Evolutionary conservation across 805 yeast species (phyloP), one percentile per base, ranked within the genome.

Genomic region (Monosporozyma siamensis): DNA sequence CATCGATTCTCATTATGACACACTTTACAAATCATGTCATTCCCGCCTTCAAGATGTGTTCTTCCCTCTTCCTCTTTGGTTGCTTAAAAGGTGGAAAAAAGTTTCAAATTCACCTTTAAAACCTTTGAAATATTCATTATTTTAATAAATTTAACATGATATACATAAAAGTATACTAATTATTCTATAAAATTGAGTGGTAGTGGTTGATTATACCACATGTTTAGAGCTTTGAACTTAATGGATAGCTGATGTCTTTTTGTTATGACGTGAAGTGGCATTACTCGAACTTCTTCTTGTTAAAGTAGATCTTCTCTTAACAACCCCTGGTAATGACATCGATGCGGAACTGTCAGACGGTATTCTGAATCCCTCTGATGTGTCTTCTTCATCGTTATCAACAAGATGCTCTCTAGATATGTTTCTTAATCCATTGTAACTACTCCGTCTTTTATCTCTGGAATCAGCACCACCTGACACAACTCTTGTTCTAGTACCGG

Each of bases 321-420:
- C 29, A 37, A n/a, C n/a, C n/a, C 39, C 39, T 11, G 39, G 39
- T 26, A 37, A 26, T 24, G 32, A 29, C 15, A 29, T 29, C n/a
- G 32, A 5, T 18, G 23, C 18, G 3, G 35, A 32, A 3, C 35
- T 22, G 18, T 32, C 35, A 9, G 38, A 36, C 24, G 39, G 39
- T 18, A 38, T 25, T 18, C 31, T 38, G 31, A 18, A 9, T 4
- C 18, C 20, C 5, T 21, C 32, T 15, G 34, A 21, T 4, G 32
- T 18, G 35, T 32, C 6, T 4, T 32, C 23, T 12, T 32, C 9
- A 32, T 18, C 12, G 12, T 17, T 17, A 15, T 8, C 17, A 17
- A 6, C 10, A 20, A 17, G 4, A 11, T 18, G 22, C 12, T 32
- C 35, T 18, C 18, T 22, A 18, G 35, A 32, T 18, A 18, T 14